Conservation (phyloP, 768 basidiomycete genomes). For the Neoboletus magnificus region DNA sequence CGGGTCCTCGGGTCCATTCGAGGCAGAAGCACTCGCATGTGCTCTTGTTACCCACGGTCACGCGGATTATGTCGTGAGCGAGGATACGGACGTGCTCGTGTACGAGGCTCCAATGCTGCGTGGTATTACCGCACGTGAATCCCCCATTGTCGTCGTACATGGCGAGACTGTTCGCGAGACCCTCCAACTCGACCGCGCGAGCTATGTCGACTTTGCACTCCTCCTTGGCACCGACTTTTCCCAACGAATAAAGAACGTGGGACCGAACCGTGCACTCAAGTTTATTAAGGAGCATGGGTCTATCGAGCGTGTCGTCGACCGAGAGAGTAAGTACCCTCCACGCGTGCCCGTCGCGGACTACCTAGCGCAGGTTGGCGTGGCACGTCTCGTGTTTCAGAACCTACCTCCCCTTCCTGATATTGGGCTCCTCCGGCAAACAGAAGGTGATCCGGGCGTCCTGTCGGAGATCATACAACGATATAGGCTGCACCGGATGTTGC, state of each 20-base stretch:
- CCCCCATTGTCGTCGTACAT: constrained; percentile 61
- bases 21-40: constrained; percentile 85
- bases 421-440: constrained; percentile 32
- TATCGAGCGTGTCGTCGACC: constrained; percentile 67
- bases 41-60: constrained; percentile 68
- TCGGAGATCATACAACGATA: constrained; percentile 47
- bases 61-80: constrained; percentile 87
- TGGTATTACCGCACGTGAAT: constrained; percentile 59
- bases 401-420: constrained; percentile 59
- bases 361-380: constrained; percentile 58
- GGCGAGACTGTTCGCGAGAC: constrained; percentile 58
- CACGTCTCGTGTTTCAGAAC: constrained; percentile 61
- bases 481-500: constrained; percentile 42
- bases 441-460: constrained; percentile 43
- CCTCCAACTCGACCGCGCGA: constrained; percentile 52
- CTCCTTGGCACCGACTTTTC: constrained; percentile 91
- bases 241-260: constrained; percentile 77
- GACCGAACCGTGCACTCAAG: constrained; percentile 73
- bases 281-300: constrained; percentile 67
- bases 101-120: constrained; percentile 83
- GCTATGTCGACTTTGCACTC: constrained; percentile 82
- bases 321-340: constrained; percentile 50
- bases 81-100: constrained; percentile 85
- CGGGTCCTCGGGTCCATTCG: constrained; percentile 62
- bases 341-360: constrained; percentile 49